Conservation (phyloP, 805 yeast genomes). For the Yarrowia keelungensis region DNA sequence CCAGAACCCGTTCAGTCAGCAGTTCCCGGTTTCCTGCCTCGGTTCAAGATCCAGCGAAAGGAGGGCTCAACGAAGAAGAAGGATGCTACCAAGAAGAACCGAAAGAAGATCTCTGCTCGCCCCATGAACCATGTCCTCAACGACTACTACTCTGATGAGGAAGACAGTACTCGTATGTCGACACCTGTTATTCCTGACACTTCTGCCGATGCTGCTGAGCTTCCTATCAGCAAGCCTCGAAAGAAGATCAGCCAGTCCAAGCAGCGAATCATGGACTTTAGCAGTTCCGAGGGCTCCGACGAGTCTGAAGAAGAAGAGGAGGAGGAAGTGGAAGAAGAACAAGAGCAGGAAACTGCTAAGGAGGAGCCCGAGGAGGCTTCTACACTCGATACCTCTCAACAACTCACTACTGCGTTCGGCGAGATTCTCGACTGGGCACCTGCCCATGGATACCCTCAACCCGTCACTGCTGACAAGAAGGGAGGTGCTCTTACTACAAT, state of each 20-base stretch:
- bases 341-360: slow-evolving; percentile 42
- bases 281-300: slow-evolving; percentile 21
- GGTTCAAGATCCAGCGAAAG: slow-evolving; percentile 44
- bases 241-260: slow-evolving; percentile 20
- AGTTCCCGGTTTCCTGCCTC: slow-evolving; percentile 16
- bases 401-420: slow-evolving; percentile 45
- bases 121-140: slow-evolving; percentile 48
- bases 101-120: slow-evolving; percentile 41
- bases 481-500: slow-evolving; percentile 52
- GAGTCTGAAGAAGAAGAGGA: slow-evolving; percentile 11
- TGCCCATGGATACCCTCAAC: slow-evolving; percentile 56
- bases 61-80: slow-evolving; percentile 35
- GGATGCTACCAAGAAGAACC: slow-evolving; percentile 39
- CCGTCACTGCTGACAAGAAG: slow-evolving; percentile 60
- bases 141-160: slow-evolving; percentile 45
- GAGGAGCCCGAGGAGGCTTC: slow-evolving; percentile 42
- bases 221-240: slow-evolving; percentile 9
- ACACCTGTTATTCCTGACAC: slow-evolving; percentile 30
- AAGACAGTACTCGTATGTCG: slow-evolving; percentile 41
- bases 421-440: slow-evolving; percentile 53
- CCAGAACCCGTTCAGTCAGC: slow-evolving; percentile 11
- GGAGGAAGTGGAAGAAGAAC: slow-evolving; percentile 47
- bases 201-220: slow-evolving; percentile 34
- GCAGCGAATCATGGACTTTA: slow-evolving; percentile 30
- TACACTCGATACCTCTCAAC: slow-evolving; percentile 41